Evolutionary conservation across 345 rosid genomes (phyloP).

Genomic region (Salix purpurea): DNA sequence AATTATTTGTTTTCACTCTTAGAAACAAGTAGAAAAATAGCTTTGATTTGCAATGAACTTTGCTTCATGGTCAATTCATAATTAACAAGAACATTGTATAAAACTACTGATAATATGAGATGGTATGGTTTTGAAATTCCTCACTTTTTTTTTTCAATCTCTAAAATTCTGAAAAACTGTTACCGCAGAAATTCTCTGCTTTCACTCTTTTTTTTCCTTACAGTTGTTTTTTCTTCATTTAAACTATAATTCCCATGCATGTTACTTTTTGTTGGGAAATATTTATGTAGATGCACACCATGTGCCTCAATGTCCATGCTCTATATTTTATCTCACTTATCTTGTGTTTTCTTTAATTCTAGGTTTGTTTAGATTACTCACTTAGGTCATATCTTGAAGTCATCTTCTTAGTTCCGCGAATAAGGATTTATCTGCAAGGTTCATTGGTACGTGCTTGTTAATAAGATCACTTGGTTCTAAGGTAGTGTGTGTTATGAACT

Average conservation of each 20-base stretch:
- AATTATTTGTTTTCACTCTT: neutral
- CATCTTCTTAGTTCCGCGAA: constrained; percentile 32
- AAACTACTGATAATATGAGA: neutral
- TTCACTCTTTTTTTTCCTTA: neutral
- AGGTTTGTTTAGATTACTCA: constrained; percentile 35
- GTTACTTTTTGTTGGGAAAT: neutral
- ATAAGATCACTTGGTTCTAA: neutral
- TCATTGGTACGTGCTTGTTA: constrained; percentile 24
- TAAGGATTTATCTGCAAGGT: constrained; percentile 36
- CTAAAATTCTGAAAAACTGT: too few species aligned
- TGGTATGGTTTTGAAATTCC: neutral
- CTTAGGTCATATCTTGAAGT: constrained; percentile 35
- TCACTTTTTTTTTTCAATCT: neutral
- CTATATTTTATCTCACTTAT: neutral
- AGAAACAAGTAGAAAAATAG: neutral
- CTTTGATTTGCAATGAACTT: too few species aligned
- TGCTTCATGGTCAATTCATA: neutral
- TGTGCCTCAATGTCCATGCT: neutral
- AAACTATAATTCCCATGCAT: neutral
- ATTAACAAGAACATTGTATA: neutral
- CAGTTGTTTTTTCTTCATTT: neutral
- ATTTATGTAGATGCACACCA: neutral
- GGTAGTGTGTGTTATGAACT: neutral
- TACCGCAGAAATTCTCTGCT: neutral
- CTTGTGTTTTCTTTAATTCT: neutral